Percentiles rank a stretch among this genome's conserved stretches.
Conservation (phyloP, 345 rosid genomes). For the Microthlaspi erraticum region DNA sequence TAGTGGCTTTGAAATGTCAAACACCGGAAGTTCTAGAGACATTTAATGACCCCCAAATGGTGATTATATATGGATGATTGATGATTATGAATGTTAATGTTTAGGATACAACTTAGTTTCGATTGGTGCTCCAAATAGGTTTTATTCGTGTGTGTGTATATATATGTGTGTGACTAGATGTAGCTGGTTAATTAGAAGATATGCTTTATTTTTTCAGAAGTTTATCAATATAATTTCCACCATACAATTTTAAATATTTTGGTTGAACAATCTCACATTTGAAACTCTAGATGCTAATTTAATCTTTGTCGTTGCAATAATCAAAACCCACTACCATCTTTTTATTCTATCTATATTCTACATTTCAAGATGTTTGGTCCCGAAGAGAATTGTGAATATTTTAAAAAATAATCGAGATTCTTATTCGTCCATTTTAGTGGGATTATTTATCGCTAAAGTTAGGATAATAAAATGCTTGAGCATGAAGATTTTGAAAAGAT, state of each 20-base stretch:
- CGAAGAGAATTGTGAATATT: background rate
- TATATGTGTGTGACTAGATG: conserved; percentile 1
- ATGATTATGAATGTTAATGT: conserved; percentile 11
- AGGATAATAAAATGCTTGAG: background rate
- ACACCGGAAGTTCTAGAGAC: conserved; percentile 58
- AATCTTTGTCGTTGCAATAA: conserved; percentile 42
- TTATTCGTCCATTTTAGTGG: conserved; percentile 26
- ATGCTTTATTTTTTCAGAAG: background rate
- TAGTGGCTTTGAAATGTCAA: conserved; percentile 67
- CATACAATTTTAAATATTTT: conserved; percentile 32
- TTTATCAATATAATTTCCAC: conserved; percentile 19
- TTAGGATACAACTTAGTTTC: conserved; percentile 28
- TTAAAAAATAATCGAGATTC: conserved; percentile 18
- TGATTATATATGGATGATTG: conserved; percentile 22
- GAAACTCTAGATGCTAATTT: conserved; percentile 32
- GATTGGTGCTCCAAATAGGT: conserved; percentile 22
- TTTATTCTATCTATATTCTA: conserved; percentile 9
- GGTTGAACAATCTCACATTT: conserved; percentile 22
- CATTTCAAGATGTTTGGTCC: conserved; percentile 30
- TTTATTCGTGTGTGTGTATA: conserved; percentile 5
- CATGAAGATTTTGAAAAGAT: background rate
- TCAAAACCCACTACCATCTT: conserved; percentile 33
- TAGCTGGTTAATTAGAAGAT: conserved; percentile 11
- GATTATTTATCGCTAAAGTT: background rate
- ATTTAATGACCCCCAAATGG: conserved; percentile 12